Evolutionary conservation across 805 yeast species (phyloP).

Genomic region (Yarrowia yakushimensis): DNA sequence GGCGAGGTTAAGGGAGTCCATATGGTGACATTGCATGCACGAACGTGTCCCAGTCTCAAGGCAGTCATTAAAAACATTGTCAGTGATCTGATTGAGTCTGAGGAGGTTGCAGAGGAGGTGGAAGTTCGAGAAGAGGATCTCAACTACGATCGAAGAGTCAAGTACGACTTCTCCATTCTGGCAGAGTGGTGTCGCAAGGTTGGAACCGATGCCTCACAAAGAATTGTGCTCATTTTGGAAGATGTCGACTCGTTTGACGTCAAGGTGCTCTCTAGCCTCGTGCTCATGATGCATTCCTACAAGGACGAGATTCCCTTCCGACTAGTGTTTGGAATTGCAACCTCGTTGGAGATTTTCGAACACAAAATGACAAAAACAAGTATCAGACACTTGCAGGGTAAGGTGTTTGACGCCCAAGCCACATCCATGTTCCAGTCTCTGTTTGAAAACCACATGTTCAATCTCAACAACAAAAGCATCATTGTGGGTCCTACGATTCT

Average conservation of each 20-base stretch:
- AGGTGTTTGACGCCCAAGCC: slow-evolving; percentile 33
- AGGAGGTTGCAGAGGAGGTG: slow-evolving; percentile 25
- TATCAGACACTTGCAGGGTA: slow-evolving; percentile 32
- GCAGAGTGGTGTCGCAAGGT: slow-evolving; percentile 36
- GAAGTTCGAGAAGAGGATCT: slow-evolving; percentile 28
- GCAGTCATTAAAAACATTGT: slow-evolving; percentile 38
- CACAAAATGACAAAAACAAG: slow-evolving; percentile 36
- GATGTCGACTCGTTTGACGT: slow-evolving; percentile 42
- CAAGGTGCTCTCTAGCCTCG: slow-evolving; percentile 34
- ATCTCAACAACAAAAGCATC: slow-evolving; percentile 22
- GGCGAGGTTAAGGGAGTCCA: slow-evolving; percentile 6
- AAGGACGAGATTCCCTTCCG: slow-evolving; percentile 36
- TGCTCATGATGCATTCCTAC: slow-evolving; percentile 38
- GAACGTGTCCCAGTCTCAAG: slow-evolving; percentile 39
- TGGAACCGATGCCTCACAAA: not conserved
- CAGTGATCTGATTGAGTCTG: slow-evolving; percentile 33
- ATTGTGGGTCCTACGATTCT: slow-evolving; percentile 32
- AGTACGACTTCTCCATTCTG: slow-evolving; percentile 41
- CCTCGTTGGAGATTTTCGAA: slow-evolving; percentile 39
- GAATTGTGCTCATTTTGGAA: slow-evolving; percentile 36
- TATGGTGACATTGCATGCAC: slow-evolving; percentile 36
- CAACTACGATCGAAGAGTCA: slow-evolving; percentile 36
- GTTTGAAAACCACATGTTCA: slow-evolving; percentile 29
- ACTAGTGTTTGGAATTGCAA: slow-evolving; percentile 38
- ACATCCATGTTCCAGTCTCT: slow-evolving; percentile 27